These are phyloP conservation scores for Antarctomyces pellizariae DNA, from an alignment of 495 filamentous ascomycete genomes.

Conservation along the genomic window DNA sequence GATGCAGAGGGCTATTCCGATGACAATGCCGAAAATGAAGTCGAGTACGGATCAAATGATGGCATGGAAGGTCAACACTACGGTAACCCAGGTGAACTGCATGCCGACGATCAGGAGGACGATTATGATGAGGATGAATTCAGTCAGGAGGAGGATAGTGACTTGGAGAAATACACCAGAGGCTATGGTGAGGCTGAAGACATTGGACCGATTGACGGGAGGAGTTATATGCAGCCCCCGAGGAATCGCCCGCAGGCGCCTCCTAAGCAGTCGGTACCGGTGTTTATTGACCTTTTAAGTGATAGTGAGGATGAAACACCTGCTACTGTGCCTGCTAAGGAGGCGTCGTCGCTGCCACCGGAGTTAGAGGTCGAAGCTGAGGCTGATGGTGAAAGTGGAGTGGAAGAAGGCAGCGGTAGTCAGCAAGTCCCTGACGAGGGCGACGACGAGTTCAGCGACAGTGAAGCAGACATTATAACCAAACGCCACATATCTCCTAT, in stretches of 20 bases:
- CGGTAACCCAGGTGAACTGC: too few relatives aligned
- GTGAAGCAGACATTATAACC: too few relatives aligned
- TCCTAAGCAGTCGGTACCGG: constrained; percentile 2
- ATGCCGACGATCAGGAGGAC: neutral
- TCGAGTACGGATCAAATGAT: too few relatives aligned
- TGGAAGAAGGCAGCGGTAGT: neutral
- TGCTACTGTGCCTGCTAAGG: constrained; percentile 1
- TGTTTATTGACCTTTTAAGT: constrained; percentile 11
- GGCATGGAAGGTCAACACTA: too few relatives aligned
- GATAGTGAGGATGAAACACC: constrained; percentile 20
- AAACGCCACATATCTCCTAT: too few relatives aligned
- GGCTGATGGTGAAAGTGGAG: constrained; percentile 2
- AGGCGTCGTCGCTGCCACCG: neutral
- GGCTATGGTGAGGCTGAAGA: neutral
- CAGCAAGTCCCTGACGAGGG: constrained; percentile 1
- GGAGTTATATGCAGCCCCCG: neutral
- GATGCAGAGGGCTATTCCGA: constrained; percentile 12
- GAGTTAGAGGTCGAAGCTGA: constrained; percentile 6
- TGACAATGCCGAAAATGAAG: constrained; percentile 10
- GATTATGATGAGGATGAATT: neutral
- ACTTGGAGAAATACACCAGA: neutral
- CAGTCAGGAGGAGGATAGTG: neutral
- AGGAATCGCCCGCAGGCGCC: constrained; percentile 1
- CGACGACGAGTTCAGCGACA: constrained; percentile 8
- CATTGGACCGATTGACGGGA: neutral